Evolutionary conservation across 192 early-diverging fungal genomes (phyloP).

Genomic region (Coemansia umbellata): DNA sequence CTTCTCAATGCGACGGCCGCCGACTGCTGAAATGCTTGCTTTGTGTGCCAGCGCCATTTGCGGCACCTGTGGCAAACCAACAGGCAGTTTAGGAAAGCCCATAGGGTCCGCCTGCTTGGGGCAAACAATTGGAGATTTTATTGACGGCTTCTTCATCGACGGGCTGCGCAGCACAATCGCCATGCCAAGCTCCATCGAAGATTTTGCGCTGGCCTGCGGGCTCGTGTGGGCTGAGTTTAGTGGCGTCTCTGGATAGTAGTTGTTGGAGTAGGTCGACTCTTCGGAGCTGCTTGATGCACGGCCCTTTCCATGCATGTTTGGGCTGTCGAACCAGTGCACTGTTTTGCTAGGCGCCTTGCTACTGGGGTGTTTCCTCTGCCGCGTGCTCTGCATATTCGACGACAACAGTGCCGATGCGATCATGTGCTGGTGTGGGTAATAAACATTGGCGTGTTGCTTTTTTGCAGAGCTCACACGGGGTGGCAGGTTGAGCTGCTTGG

Average conservation of each 20-base stretch:
- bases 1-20: conserved; percentile 12
- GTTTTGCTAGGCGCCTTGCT: no score
- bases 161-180: conserved; percentile 46
- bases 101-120: background rate
- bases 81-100: conserved; percentile 7
- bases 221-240: background rate
- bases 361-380: no score
- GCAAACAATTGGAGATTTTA: conserved; percentile 14
- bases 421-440: conserved; percentile 3
- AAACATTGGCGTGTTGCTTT: background rate
- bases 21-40: conserved; percentile 43
- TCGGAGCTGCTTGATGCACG: background rate
- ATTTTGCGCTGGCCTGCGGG: conserved; percentile 16
- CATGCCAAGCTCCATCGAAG: conserved; percentile 34
- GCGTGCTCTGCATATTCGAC: background rate
- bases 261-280: no score
- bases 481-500: background rate
- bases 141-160: conserved; percentile 18
- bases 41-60: conserved; percentile 31
- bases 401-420: conserved; percentile 12
- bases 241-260: background rate
- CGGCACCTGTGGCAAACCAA: conserved; percentile 7
- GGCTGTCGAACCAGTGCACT: conserved; percentile 40
- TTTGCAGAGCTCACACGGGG: conserved; percentile 30
- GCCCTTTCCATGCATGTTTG: no score